A percentile compares a stretch with the other conserved stretches of the same genome.
Conservation (phyloP, 1,139 yeast species). For the Blastobotrys persicus region DNA sequence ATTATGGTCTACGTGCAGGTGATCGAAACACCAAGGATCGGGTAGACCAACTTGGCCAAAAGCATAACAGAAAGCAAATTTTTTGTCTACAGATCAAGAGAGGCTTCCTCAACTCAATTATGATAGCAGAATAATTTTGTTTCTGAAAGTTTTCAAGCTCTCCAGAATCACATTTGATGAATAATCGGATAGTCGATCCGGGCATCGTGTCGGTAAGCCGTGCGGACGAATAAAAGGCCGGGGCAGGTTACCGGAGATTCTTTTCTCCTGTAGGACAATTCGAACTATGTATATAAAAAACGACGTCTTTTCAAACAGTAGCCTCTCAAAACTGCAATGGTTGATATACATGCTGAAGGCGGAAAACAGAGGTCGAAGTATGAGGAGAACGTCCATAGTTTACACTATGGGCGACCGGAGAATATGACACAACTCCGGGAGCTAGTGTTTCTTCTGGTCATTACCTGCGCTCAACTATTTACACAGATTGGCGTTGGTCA, state of each 20-base stretch:
- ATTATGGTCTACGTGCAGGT: too few relatives aligned
- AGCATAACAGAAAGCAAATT: too few relatives aligned
- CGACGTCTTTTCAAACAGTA: not conserved
- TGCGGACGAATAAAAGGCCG: not conserved
- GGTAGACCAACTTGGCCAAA: too few relatives aligned
- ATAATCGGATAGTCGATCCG: not conserved
- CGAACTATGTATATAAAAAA: not conserved
- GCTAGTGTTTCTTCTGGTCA: conserved; percentile 32
- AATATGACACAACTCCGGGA: conserved; percentile 20
- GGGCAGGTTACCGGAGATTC: not conserved
- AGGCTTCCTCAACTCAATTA: too few relatives aligned
- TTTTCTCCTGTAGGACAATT: not conserved
- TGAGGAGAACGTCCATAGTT: not conserved
- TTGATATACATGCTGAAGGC: not conserved
- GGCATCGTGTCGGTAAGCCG: not conserved
- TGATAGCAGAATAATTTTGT: too few relatives aligned
- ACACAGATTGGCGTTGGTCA: conserved; percentile 54
- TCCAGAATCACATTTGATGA: too few relatives aligned
- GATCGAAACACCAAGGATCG: too few relatives aligned
- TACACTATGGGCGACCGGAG: conserved; percentile 3
- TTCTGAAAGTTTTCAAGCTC: too few relatives aligned
- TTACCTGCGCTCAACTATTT: conserved; percentile 47
- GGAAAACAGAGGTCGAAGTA: not conserved
- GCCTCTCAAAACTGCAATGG: not conserved
- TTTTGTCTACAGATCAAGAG: too few relatives aligned